A percentile compares a stretch with the other conserved stretches of the same genome.
Evolutionary conservation across 2,329 filamentous ascomycete genomes (phyloP).

Genomic region (Aureobasidium sp.): DNA sequence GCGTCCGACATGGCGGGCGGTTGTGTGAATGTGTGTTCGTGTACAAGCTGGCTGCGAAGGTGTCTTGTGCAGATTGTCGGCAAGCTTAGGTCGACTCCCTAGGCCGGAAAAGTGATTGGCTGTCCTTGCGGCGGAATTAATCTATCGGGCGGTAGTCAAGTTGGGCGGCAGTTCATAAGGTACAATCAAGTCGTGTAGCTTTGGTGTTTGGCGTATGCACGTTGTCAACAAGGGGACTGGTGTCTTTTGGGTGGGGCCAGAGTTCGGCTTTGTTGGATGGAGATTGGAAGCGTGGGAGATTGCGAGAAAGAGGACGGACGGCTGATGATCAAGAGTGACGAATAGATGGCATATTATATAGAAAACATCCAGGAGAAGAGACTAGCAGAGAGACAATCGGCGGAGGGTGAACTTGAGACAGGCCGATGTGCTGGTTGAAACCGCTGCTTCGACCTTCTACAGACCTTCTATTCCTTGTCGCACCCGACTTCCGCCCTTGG

Average conservation of each 20-base stretch:
- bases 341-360: neutral
- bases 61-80: neutral
- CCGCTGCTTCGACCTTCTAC: neutral
- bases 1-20: slow-evolving; percentile 45
- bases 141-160: neutral
- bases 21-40: neutral
- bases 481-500: slow-evolving; percentile 3
- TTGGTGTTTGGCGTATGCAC: slow-evolving; percentile 1
- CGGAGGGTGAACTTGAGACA: neutral
- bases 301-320: neutral
- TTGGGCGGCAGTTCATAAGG: neutral
- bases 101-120: slow-evolving; percentile 3
- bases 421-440: neutral
- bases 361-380: neutral
- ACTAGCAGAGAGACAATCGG: neutral
- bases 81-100: neutral
- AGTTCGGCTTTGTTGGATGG: neutral
- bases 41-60: neutral
- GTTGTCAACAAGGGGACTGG: slow-evolving; percentile 3
- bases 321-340: neutral
- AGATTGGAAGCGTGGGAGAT: neutral
- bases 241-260: neutral
- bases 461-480: neutral
- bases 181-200: neutral
- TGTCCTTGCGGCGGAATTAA: neutral